These are phyloP conservation scores for Chaetomium fimeti DNA, from an alignment of 495 filamentous ascomycete genomes.

Conservation along the genomic window DNA sequence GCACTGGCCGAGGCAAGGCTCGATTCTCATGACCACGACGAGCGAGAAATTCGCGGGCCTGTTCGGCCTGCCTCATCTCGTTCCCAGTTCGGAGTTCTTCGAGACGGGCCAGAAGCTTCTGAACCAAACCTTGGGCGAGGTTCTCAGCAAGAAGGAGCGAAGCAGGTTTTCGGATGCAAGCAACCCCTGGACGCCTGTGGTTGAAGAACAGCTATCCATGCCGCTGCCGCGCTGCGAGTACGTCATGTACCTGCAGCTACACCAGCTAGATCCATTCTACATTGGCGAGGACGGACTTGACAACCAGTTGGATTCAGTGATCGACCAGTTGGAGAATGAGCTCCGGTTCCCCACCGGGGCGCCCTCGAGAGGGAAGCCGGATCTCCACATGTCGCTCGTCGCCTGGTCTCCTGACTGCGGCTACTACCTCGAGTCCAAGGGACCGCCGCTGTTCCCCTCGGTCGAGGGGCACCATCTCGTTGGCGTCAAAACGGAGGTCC, in stretches of 20 bases:
- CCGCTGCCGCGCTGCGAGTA: constrained; percentile 80
- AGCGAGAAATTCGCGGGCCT: constrained; percentile 90
- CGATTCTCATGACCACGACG: constrained; percentile 77
- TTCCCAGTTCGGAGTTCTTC: constrained; percentile 64
- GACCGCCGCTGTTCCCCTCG: constrained; percentile 66
- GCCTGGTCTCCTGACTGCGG: constrained; percentile 94
- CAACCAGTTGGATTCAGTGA: constrained; percentile 41
- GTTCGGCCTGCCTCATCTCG: constrained; percentile 82
- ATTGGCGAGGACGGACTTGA: constrained; percentile 26
- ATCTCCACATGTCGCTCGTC: constrained; percentile 75
- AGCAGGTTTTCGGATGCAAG: constrained; percentile 45
- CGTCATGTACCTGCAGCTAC: constrained; percentile 81
- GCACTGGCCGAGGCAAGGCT: constrained; percentile 74
- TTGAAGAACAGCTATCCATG: constrained; percentile 57
- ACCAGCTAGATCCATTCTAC: constrained; percentile 53
- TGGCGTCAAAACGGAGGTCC: constrained; percentile 77
- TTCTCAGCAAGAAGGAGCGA: constrained; percentile 61
- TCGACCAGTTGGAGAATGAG: constrained; percentile 77
- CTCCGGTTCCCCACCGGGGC: constrained; percentile 81
- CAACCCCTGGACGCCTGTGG: constrained; percentile 60
- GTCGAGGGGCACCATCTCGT: constrained; percentile 64
- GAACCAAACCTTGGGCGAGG: constrained; percentile 65
- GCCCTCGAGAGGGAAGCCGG: constrained; percentile 64
- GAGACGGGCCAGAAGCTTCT: constrained; percentile 64
- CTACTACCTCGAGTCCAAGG: constrained; percentile 85